Base-by-base conservation (phyloP, 257 asterid species). In the Coffea eugenioides region DNA sequence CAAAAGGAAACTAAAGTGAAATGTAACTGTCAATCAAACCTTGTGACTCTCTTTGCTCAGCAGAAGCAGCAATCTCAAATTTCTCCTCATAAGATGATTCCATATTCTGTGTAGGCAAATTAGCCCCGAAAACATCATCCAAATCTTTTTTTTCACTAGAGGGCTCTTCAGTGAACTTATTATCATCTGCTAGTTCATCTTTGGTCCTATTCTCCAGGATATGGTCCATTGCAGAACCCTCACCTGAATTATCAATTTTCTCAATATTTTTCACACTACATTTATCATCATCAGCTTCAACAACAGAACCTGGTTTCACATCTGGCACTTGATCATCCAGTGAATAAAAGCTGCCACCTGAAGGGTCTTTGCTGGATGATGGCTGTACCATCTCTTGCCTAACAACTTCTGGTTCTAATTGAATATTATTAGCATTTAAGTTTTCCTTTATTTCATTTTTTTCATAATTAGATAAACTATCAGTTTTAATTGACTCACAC, bases 341-440 rank as follows among this genome's bases (percentile, higher is more conserved):
- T 67, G 79, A 71, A 83, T 83, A 72, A 73, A 76, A 66, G 77
- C 76, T 69, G 80, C 82, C 86, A 68, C 70, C 81, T 57, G 85
- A 74, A 65, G 72, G 81, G 73, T 78, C 81, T 78, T 77, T 75
- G 64, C 46, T 69, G 79, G 84, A 77, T 65, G 81, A 78, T 82
- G 83, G 83, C 67, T 77, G 87, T 74, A 75, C 79, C 78, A 71
- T 76, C 83, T 86, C 87, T 45, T 68, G 83, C 82, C 83, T 78
- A 83, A 75, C 72, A 82, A 82, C 75, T 86, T 86, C 82, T 65
- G 71, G 82, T 86, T 86, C 89, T 83, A 86, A 80, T 74, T 80
- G 75, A 82, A 86, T 73, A 83, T 75, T 86, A 80, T 86, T 82
- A 83, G 85, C 85, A 86, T 80, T 83, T 71, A 86, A 81, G 78